Percentiles rank a stretch among this genome's conserved stretches.
Evolutionary conservation across 2,329 filamentous ascomycete genomes (phyloP).

Genomic region (Ascochyta viciae-villosae): DNA sequence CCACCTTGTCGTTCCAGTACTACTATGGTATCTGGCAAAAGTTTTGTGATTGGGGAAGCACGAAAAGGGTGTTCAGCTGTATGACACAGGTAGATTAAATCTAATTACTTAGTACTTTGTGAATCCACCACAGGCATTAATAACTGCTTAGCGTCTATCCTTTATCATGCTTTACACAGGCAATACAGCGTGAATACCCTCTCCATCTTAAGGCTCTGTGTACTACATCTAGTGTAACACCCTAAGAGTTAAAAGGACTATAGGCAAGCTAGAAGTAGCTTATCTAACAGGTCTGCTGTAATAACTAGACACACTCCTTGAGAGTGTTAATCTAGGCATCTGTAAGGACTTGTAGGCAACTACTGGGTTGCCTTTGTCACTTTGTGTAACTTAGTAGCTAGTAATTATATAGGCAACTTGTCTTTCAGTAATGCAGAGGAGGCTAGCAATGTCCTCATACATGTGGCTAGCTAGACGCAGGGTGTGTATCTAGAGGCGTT

Average conservation of each 20-base stretch:
- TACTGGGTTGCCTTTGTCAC: too few relatives aligned
- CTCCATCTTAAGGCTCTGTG: too few relatives aligned
- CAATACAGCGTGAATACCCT: too few relatives aligned
- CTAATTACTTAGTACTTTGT: too few relatives aligned
- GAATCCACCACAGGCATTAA: too few relatives aligned
- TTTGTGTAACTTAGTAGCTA: neutral
- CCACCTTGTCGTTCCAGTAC: neutral
- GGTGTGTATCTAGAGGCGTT: neutral
- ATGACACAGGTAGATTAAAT: too few relatives aligned
- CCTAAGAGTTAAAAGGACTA: too few relatives aligned
- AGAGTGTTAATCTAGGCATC: neutral
- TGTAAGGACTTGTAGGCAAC: neutral
- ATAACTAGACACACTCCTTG: neutral
- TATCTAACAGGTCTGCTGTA: neutral
- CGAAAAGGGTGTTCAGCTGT: too few relatives aligned
- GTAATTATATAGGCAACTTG: neutral
- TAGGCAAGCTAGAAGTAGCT: neutral
- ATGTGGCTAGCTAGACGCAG: neutral
- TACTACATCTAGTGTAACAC: too few relatives aligned
- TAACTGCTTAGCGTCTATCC: too few relatives aligned
- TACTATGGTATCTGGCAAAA: neutral
- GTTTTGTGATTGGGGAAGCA: neutral
- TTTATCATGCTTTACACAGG: too few relatives aligned
- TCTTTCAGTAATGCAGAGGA: neutral
- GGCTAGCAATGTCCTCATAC: neutral